phyloP scores from a whole-genome alignment of 2,329 filamentous ascomycete species.

The Colletotrichum sp. region DNA sequence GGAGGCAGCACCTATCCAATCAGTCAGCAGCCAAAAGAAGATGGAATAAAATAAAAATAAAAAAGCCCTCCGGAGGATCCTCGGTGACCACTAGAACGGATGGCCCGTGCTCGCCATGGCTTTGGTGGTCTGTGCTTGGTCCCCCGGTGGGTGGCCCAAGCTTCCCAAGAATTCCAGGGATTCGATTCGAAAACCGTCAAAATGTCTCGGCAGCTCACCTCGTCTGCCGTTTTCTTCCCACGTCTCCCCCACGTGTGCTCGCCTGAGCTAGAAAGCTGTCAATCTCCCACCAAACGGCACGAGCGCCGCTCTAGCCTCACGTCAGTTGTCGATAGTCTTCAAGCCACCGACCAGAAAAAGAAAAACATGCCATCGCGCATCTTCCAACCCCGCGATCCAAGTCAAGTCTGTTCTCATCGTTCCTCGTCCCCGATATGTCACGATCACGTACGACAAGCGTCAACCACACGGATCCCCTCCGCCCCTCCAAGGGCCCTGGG shows the following conservation, averaged over 20 bases:
- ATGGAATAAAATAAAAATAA: not conserved
- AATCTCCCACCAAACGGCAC: not conserved
- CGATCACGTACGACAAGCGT: not conserved
- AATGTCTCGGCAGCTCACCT: not conserved
- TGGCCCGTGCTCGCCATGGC: not conserved
- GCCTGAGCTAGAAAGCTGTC: not conserved
- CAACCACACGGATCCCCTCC: not conserved
- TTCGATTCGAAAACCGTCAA: not conserved
- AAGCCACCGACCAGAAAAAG: not conserved
- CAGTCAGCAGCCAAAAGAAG: not conserved
- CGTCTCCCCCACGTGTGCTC: not conserved
- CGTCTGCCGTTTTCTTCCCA: not conserved
- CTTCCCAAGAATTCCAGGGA: not conserved
- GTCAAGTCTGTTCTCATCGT: not conserved
- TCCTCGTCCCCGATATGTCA: not conserved
- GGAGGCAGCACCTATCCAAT: not conserved
- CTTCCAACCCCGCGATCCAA: not conserved
- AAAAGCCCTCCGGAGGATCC: not conserved
- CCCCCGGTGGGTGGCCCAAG: not conserved
- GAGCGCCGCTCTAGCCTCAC: not conserved
- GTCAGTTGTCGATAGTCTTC: not conserved
- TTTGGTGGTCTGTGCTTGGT: not conserved
- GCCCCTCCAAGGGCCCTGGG: not conserved
- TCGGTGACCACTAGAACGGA: not conserved
- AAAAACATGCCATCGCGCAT: not conserved